Evolutionary conservation across 108 stramenopile genomes (phyloP), one percentile per base, ranked within the genome.

Genomic region (Skeletonema grethae): DNA sequence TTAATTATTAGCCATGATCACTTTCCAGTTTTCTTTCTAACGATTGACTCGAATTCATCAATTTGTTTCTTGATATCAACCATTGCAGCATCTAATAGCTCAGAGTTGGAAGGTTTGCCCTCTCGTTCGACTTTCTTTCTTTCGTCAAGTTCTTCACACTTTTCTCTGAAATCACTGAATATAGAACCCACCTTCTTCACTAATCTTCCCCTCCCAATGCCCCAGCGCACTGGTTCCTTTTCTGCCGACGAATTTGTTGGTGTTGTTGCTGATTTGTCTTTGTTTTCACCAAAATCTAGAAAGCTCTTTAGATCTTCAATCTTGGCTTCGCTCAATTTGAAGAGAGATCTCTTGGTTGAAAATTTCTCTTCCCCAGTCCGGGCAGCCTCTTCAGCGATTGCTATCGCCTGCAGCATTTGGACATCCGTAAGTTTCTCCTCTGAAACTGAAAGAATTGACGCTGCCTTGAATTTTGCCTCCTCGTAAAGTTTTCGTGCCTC

Each of bases 371-470:
- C 80, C 15, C 80, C 80, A 12, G 66, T 77, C 30, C 71, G 67
- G 10, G 80, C 75, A 31, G 80, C 80, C 15, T 76, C 80, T 61
- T 76, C 76, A 18, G 80, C 80, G 34, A 82, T 77, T 35, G 70
- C 75, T 16, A 82, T 72, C 43, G 80, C 80, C 36, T 82, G 76
- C 4, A 82, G 75, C 80, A 82, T 82, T 67, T 82, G 80, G 35
- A 77, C 76, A 13, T 82, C 80, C 2, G 75, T 75, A 8, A 82
- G 57, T 18, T 82, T 72, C 9, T 81, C 80, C 16, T 81, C 69
- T 11, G 78, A 34, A 9, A 81, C 75, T 13, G 80, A 81, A 16
- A 81, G 65, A 55, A 81, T 81, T 11, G 80, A 76, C 11, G 75
- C 75, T 10, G 74, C 80, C 43, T 81, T 70, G 45, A 65, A 81